A percentile compares a stretch with the other conserved stretches of the same genome.
Conservation (phyloP, 305 asterid species). For the Solanum hybrid region DNA sequence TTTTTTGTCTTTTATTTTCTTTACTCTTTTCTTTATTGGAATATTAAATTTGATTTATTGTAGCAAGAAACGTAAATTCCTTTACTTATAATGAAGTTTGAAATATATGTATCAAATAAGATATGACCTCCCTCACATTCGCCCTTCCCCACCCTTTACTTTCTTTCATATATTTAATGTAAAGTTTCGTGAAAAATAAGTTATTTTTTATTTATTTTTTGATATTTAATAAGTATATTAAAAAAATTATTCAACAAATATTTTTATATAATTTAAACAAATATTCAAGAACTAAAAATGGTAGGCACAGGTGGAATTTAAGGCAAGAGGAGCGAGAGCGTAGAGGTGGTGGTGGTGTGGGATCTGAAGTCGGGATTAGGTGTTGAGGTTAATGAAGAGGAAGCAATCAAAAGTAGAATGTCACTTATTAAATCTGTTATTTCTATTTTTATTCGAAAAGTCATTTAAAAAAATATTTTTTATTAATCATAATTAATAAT, state of each 20-base stretch:
- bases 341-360: background rate
- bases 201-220: background rate
- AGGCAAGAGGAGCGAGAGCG: background rate
- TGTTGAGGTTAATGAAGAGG: background rate
- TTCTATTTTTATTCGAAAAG: no score
- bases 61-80: background rate
- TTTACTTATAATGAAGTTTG: background rate
- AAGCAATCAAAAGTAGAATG: background rate
- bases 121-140: background rate
- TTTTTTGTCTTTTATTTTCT: background rate
- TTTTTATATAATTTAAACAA: background rate
- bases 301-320: no score
- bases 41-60: background rate
- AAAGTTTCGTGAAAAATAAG: background rate
- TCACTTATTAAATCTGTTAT: no score
- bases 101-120: background rate
- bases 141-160: background rate
- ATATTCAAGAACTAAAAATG: background rate
- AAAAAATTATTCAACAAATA: background rate
- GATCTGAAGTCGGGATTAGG: background rate
- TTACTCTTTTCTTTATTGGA: background rate
- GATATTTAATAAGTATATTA: background rate
- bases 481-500: no score
- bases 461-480: no score
- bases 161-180: background rate